Base-by-base conservation (phyloP, 805 yeast genomes). In the Candida ponderosae region DNA sequence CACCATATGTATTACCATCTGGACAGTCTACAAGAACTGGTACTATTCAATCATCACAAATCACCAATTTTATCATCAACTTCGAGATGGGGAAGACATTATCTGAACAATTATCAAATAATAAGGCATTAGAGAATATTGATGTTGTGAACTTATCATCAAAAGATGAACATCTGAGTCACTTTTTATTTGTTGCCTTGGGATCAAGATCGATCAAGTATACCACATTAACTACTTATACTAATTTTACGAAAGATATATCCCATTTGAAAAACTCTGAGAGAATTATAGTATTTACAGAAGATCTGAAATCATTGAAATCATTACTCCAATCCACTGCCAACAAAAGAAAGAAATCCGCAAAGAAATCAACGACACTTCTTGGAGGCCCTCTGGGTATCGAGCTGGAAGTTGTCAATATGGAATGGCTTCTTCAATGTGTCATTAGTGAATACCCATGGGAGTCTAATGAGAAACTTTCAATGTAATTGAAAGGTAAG, bases 401-500 rank as follows among this genome's bases (percentile, higher is more conserved):
- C 4, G 43, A 38, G n/a, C 29, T 57, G 31, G 50, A 59, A 45
- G 29, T 70, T 4, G 59, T 76, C 10, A 62, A 70, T 47, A 76
- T 81, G 82, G 83, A 78, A 48, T 78, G 84, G 84, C 63, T 76
- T 1, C 81, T 76, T 2, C 83, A 78, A 41, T 73, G 81, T 56
- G 63, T 75, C 14, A 75, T 78, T 20, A 55, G 56, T 34, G 50
- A 53, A 1, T 39, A 36, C 29, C 43, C 50, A 9, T 56, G 60
- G 61, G 35, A 31, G 10, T 44, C 56, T 3, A 24, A 35, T 4
- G 32, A 14, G n/a, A 28, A 29, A 14, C 6, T 11, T 9, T 13
- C 28, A 9, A 24, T 24, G 15, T 24, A 13, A n/a, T n/a, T n/a
- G n/a, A n/a, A n/a, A n/a, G n/a, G n/a, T n/a, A n/a, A n/a, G n/a